Conservation (phyloP, 2,329 filamentous ascomycete species). For the Fusarium miscanthi region DNA sequence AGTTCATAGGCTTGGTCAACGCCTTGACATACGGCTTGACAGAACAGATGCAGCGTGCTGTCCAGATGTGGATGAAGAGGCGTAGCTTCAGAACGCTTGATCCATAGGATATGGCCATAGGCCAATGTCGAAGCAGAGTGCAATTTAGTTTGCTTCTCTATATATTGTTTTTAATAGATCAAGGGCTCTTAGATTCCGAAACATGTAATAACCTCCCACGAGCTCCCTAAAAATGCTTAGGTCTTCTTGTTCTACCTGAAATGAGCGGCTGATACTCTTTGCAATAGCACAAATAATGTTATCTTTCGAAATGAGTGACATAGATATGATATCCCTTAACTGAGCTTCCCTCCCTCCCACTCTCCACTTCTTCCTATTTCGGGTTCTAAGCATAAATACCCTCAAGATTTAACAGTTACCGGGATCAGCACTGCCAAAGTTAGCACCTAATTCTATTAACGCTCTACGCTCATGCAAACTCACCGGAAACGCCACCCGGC, state of each 20-base stretch:
- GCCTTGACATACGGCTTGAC: neutral
- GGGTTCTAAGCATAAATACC: neutral
- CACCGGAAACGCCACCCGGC: neutral
- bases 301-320: neutral
- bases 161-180: rapidly evolving
- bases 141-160: rapidly evolving
- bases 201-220: too few species aligned
- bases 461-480: neutral
- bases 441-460: rapidly evolving
- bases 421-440: neutral
- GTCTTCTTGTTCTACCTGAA: neutral
- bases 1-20: neutral
- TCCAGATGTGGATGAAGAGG: neutral
- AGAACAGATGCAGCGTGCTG: neutral
- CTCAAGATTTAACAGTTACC: neutral
- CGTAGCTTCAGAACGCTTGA: neutral
- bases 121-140: too few species aligned
- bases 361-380: neutral
- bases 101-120: neutral
- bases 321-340: rapidly evolving
- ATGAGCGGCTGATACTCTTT: neutral
- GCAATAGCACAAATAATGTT: rapidly evolving
- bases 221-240: too few species aligned
- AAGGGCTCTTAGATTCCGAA: neutral
- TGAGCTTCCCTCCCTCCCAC: rapidly evolving